phyloP scores from a whole-genome alignment of 805 yeast genomes.

The Scheffersomyces stipitis region DNA sequence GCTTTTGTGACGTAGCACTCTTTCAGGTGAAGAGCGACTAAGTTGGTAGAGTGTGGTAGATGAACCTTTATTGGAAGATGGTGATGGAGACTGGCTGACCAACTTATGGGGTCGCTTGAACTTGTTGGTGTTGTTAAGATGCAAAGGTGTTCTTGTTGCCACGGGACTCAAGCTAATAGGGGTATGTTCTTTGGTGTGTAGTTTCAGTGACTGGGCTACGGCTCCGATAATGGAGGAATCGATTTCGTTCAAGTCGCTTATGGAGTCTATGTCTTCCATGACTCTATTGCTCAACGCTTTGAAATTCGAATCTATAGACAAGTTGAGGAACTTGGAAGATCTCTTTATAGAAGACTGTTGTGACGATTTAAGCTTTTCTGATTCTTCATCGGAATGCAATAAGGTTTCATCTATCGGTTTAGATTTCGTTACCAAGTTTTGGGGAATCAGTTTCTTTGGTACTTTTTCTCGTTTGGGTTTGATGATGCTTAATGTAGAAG shows the following conservation, averaged over 20 bases:
- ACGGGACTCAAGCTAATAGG: constrained; percentile 9
- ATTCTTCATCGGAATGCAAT: constrained; percentile 5
- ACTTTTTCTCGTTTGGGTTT: no score
- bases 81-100: constrained; percentile 45
- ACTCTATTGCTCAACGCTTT: constrained; percentile 6
- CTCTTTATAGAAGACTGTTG: constrained; percentile 34
- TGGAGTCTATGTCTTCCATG: constrained; percentile 21
- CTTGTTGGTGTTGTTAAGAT: constrained; percentile 25
- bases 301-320: constrained; percentile 35
- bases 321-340: constrained; percentile 41
- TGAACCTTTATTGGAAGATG: constrained; percentile 18
- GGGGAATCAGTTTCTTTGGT: no score
- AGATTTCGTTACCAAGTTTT: background rate
- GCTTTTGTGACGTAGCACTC: background rate
- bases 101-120: constrained; percentile 45
- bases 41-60: background rate
- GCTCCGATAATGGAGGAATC: constrained; percentile 13
- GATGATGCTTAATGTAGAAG: constrained; percentile 1
- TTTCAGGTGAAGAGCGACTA: background rate
- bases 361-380: constrained; percentile 9
- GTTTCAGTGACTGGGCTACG: constrained; percentile 1
- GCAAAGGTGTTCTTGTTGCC: constrained; percentile 9
- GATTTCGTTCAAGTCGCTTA: constrained; percentile 26
- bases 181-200: constrained; percentile 9
- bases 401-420: background rate